These are phyloP conservation scores for Calendula officinalis DNA, from an alignment of 129 eudicot species.

Conservation along the genomic window DNA sequence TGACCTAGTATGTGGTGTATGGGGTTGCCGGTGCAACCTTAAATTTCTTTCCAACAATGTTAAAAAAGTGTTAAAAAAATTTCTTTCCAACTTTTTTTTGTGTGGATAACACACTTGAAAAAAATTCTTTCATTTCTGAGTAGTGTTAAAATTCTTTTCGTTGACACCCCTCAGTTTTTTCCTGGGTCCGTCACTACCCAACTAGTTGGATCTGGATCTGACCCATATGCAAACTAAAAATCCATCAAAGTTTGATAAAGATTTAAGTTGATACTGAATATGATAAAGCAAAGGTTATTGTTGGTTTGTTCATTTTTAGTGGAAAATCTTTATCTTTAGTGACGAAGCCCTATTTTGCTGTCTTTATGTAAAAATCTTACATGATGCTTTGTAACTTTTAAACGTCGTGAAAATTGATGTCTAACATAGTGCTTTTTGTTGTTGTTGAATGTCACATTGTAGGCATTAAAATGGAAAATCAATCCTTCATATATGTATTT, in stretches of 20 bases:
- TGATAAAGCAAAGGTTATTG: slow-evolving; percentile 31
- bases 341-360: background rate
- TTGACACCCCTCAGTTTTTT: too few species aligned
- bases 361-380: slow-evolving; percentile 7
- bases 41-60: too few species aligned
- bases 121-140: too few species aligned
- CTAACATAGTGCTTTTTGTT: background rate
- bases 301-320: slow-evolving; percentile 30
- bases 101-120: too few species aligned
- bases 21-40: too few species aligned
- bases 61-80: too few species aligned
- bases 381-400: slow-evolving; percentile 8
- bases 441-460: background rate
- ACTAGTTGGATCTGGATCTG: too few species aligned
- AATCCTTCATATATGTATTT: background rate
- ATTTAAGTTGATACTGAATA: slow-evolving; percentile 7
- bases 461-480: background rate
- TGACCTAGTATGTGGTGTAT: too few species aligned
- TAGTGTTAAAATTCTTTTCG: too few species aligned
- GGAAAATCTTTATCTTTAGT: slow-evolving; percentile 17
- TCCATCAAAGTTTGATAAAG: slow-evolving; percentile 19
- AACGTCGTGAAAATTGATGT: slow-evolving; percentile 10
- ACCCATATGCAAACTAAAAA: too few species aligned
- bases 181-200: too few species aligned
- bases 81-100: too few species aligned